Evolutionary conservation across 176 grass and related monocot species (phyloP).

Genomic region (Lolium multiflorum): DNA sequence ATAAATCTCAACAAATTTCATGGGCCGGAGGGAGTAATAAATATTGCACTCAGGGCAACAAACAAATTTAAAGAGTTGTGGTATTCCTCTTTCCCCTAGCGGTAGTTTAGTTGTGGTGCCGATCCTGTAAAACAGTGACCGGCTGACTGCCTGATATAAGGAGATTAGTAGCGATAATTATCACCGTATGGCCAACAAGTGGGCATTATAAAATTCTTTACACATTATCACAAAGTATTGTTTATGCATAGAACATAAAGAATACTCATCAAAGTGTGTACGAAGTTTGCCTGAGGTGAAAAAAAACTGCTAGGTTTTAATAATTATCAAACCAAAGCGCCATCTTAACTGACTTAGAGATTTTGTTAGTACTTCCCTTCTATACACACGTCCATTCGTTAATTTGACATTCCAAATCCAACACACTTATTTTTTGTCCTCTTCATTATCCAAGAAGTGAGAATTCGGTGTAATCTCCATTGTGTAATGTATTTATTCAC

Average conservation of each 20-base stretch:
- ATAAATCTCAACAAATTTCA: too few species aligned
- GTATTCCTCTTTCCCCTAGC: neutral
- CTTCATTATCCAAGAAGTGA: neutral
- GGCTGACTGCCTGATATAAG: neutral
- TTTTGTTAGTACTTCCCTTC: neutral
- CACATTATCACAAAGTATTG: neutral
- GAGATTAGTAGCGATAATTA: neutral
- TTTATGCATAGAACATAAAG: neutral
- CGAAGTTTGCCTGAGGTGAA: neutral
- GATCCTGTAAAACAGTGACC: conserved; percentile 5
- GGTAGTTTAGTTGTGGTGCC: conserved; percentile 19
- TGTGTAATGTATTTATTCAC: neutral
- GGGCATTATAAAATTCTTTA: conserved; percentile 5
- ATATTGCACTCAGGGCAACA: neutral
- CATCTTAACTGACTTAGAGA: neutral
- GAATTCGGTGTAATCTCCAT: neutral
- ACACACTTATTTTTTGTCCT: neutral
- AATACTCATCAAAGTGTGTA: neutral
- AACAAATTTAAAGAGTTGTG: conserved; percentile 12
- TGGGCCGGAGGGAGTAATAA: too few species aligned
- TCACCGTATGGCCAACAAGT: neutral
- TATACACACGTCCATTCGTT: neutral
- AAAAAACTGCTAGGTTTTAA: neutral
- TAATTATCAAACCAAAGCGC: neutral
- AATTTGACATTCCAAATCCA: conserved; percentile 13